Conservation (phyloP, 116 monocot species). For the Phalaenopsis hybrid region DNA sequence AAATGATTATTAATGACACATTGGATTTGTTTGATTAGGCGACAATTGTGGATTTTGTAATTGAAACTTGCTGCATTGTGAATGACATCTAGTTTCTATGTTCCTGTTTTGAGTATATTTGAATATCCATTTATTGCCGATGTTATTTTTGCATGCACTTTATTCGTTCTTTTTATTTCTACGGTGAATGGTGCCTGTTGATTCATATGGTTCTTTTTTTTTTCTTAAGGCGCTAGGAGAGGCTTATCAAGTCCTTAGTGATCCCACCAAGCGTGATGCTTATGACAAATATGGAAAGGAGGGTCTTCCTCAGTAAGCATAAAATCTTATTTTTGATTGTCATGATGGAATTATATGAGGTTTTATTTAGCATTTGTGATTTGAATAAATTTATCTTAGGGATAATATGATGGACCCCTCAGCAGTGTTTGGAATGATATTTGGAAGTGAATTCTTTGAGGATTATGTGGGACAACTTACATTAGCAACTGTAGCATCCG, state of each 20-base stretch:
- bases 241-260: slow-evolving; percentile 92
- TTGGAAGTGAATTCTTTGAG: slow-evolving; percentile 95
- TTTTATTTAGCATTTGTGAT: neutral
- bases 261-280: slow-evolving; percentile 69
- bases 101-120: too few species aligned
- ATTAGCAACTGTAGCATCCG: slow-evolving; percentile 67
- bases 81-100: too few species aligned
- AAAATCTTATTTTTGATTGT: neutral
- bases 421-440: slow-evolving; percentile 96
- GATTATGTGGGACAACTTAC: slow-evolving; percentile 89
- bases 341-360: neutral
- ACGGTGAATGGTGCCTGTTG: neutral
- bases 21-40: too few species aligned
- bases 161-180: neutral
- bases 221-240: slow-evolving; percentile 62
- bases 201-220: slow-evolving; percentile 4
- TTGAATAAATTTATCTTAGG: slow-evolving; percentile 27
- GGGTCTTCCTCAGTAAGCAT: slow-evolving; percentile 68
- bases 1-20: too few species aligned
- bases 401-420: slow-evolving; percentile 80
- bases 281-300: slow-evolving; percentile 90
- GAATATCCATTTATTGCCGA: too few species aligned
- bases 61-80: too few species aligned
- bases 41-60: too few species aligned
- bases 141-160: neutral